Evolutionary conservation across 179 eudicot species (phyloP).

Genomic region (Sideroxylon spinosum): DNA sequence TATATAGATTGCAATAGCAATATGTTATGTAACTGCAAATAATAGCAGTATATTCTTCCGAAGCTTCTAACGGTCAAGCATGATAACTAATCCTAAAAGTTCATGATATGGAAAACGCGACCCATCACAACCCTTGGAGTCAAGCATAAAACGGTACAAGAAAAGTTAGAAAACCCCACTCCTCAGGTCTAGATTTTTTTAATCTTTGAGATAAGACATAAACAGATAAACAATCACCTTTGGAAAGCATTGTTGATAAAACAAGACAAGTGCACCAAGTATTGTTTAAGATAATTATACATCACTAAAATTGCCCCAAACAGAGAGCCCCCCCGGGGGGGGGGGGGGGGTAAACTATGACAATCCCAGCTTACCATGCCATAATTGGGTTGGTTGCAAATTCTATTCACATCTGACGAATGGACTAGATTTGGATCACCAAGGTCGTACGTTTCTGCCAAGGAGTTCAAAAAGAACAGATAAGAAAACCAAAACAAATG

Average conservation of each 20-base stretch:
- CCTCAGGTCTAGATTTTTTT: background rate
- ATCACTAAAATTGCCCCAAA: background rate
- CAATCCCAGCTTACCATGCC: slow-evolving; percentile 18
- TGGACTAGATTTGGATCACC: slow-evolving; percentile 20
- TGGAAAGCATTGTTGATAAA: background rate
- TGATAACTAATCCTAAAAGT: background rate
- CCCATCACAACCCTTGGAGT: background rate
- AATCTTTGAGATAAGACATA: background rate
- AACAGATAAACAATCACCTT: background rate
- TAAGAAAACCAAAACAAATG: background rate
- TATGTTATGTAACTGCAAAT: no score
- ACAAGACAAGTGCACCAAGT: background rate
- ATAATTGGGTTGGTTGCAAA: slow-evolving; percentile 20
- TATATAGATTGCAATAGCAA: no score
- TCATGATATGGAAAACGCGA: background rate
- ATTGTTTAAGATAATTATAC: background rate
- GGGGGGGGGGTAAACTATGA: background rate
- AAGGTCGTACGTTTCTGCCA: slow-evolving; percentile 26
- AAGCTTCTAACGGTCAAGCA: no score
- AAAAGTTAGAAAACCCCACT: background rate
- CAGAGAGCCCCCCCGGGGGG: no score
- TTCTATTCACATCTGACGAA: slow-evolving; percentile 24
- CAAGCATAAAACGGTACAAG: background rate
- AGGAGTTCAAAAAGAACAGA: background rate
- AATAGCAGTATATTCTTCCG: no score